Percentiles rank a stretch among this genome's conserved stretches.
Conservation (phyloP, 768 basidiomycete species). For the Suillus hirtellus region DNA sequence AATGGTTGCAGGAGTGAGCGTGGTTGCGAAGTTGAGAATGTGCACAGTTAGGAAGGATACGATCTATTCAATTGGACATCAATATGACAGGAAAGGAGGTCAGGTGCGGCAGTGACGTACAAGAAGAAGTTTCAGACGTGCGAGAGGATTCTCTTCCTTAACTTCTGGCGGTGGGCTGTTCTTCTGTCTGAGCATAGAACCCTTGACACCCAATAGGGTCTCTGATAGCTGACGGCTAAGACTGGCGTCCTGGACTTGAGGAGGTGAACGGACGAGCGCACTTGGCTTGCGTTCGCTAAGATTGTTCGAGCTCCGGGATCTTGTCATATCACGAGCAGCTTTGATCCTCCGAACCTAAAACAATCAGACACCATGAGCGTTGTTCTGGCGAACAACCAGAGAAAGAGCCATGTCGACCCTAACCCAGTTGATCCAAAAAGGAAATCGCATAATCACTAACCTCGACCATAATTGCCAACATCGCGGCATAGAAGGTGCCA, state of each 20-base stretch:
- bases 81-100: constrained; percentile 9
- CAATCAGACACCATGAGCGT: constrained; percentile 14
- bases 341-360: constrained; percentile 70
- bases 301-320: constrained; percentile 35
- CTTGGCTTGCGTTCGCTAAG: constrained; percentile 33
- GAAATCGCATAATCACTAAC: constrained; percentile 41
- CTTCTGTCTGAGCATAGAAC: constrained; percentile 47
- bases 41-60: constrained; percentile 90
- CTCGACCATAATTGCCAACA: constrained; percentile 96
- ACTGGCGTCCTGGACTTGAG: constrained; percentile 18
- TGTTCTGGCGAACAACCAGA: constrained; percentile 9
- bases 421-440: constrained; percentile 2
- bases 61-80: constrained; percentile 47
- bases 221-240: constrained; percentile 30
- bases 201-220: constrained; percentile 47
- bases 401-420: constrained; percentile 15
- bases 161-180: constrained; percentile 40
- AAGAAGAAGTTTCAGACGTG: constrained; percentile 85
- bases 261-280: constrained; percentile 28
- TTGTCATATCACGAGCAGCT: constrained; percentile 52
- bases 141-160: constrained; percentile 77
- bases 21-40: constrained; percentile 89
- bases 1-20: constrained; percentile 71
- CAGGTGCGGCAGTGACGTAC: constrained; percentile 39
- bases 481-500: constrained; percentile 86